A percentile compares a stretch with the other conserved stretches of the same genome.
phyloP scores from a whole-genome alignment of 1,284 basidiomycete genomes.

The Heterobasidion occidentale region DNA sequence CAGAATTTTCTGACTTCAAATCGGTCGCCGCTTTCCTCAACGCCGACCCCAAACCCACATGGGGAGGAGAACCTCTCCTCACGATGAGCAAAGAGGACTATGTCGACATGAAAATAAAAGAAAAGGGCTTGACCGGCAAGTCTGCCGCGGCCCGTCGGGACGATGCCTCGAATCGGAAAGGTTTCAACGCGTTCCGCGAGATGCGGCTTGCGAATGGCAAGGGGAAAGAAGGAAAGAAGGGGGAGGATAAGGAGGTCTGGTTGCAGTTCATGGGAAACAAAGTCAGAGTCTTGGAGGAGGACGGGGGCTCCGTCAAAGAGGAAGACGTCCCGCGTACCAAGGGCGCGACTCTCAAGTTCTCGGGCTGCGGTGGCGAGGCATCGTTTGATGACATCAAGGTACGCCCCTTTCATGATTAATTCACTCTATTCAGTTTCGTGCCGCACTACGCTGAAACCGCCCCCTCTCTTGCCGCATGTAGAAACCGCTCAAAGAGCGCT shows the following conservation, averaged over 20 bases:
- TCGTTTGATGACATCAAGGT: conserved; percentile 61
- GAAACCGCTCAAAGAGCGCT: conserved; percentile 74
- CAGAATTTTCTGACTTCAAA: conserved; percentile 77
- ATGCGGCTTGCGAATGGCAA: conserved; percentile 45
- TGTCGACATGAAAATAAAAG: conserved; percentile 95
- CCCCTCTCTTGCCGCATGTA: background rate
- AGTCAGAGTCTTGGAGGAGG: conserved; percentile 57
- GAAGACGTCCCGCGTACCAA: conserved; percentile 67
- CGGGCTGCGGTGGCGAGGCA: conserved; percentile 60
- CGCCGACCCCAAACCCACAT: conserved; percentile 74
- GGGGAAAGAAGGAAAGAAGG: conserved; percentile 32
- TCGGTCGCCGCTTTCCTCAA: conserved; percentile 74
- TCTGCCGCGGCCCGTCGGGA: conserved; percentile 50
- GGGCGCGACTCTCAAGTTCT: conserved; percentile 71
- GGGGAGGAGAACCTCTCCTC: conserved; percentile 66
- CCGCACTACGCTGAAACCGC: background rate
- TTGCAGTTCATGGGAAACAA: conserved; percentile 66
- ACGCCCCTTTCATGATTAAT: background rate
- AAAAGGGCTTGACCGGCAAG: conserved; percentile 80
- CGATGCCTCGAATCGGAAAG: conserved; percentile 36
- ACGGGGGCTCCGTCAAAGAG: conserved; percentile 60
- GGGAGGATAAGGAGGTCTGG: conserved; percentile 38
- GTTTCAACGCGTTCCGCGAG: conserved; percentile 89
- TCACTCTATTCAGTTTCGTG: background rate
- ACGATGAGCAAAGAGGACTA: conserved; percentile 93